Conservation (phyloP, 192 early-diverging fungal species). For the Coemansia sp. region DNA sequence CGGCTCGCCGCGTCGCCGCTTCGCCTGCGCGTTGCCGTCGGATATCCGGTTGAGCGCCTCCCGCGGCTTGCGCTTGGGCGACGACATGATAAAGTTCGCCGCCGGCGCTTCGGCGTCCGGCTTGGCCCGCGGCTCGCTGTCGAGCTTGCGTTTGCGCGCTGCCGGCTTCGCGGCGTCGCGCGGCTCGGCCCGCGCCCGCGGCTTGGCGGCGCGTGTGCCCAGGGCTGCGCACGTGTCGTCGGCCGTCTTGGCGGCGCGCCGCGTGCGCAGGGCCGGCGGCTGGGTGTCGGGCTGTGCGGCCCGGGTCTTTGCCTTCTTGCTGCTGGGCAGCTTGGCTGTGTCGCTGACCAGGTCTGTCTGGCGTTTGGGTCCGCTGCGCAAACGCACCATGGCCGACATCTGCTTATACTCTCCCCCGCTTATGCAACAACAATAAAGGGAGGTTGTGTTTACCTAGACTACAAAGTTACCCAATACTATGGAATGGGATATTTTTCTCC, state of each 20-base stretch:
- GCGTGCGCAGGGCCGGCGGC: neutral
- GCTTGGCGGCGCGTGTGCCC: no score
- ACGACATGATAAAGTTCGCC: conserved; percentile 50
- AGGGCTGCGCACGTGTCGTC: neutral
- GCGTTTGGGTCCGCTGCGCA: conserved; percentile 29
- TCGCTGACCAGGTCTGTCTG: conserved; percentile 4
- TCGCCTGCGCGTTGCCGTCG: neutral
- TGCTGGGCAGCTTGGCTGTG: neutral
- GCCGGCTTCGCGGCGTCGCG: conserved; percentile 4
- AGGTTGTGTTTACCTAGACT: no score
- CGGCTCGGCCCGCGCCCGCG: no score
- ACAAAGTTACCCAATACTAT: no score
- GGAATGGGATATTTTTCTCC: no score
- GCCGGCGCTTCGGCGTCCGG: neutral
- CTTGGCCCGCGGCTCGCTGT: neutral
- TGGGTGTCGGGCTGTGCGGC: neutral
- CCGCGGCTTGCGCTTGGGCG: conserved; percentile 44
- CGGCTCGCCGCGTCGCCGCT: neutral
- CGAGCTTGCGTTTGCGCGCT: conserved; percentile 11
- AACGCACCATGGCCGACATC: conserved; percentile 45
- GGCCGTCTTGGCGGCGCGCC: neutral
- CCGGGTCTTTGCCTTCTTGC: conserved; percentile 7
- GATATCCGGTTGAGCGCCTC: conserved; percentile 9
- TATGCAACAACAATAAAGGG: neutral
- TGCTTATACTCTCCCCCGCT: no score